Conservation (phyloP, 2,329 filamentous ascomycete species). For the Cytospora schulzeri region DNA sequence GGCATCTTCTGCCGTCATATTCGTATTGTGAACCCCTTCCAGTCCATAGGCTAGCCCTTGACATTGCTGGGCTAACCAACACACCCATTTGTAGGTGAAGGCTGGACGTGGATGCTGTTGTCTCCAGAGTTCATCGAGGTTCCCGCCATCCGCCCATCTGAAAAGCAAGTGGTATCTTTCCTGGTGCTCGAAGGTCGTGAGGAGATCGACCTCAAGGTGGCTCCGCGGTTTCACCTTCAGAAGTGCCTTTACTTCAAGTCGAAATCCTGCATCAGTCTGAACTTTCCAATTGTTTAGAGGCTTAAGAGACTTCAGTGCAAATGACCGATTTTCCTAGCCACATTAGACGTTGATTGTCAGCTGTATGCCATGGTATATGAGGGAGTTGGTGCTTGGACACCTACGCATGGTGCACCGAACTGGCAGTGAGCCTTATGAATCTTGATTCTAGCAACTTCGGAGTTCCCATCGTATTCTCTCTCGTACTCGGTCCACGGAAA, state of each 20-base stretch:
- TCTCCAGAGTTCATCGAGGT: background rate
- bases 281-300: background rate
- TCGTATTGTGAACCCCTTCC: background rate
- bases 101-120: background rate
- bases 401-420: background rate
- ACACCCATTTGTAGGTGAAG: background rate
- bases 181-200: background rate
- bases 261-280: background rate
- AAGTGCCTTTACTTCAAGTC: background rate
- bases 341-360: background rate
- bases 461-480: background rate
- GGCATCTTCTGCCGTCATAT: background rate
- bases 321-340: background rate
- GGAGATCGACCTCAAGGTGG: background rate
- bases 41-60: background rate
- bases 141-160: conserved; percentile 5
- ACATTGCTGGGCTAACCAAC: conserved; percentile 4
- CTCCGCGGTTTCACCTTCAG: background rate
- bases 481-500: conserved; percentile 6
- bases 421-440: background rate
- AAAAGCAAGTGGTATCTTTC: background rate
- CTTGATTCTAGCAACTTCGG: background rate
- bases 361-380: background rate
- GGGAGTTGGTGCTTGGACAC: background rate
- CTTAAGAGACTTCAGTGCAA: background rate